Percentiles rank a stretch among this genome's conserved stretches.
These are phyloP conservation scores for Salvia sclarea DNA, from an alignment of 305 asterid species.

Conservation along the genomic window DNA sequence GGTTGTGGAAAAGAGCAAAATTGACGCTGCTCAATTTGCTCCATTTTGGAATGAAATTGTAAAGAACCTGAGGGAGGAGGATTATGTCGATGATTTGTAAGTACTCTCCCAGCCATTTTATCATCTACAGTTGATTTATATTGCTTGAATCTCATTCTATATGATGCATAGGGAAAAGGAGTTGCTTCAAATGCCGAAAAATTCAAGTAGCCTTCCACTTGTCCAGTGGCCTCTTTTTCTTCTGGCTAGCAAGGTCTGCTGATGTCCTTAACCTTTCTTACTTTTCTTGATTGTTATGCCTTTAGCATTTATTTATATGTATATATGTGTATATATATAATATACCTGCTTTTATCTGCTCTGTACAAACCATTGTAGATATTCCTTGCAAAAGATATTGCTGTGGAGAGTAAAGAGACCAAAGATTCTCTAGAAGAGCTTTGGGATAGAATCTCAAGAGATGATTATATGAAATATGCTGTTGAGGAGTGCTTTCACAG, in stretches of 20 bases:
- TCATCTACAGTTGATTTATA: conserved; percentile 19
- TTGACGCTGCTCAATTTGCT: conserved; percentile 83
- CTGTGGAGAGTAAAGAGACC: conserved; percentile 75
- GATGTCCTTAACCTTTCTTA: conserved; percentile 26
- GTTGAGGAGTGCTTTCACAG: conserved; percentile 84
- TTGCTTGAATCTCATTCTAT: conserved; percentile 16
- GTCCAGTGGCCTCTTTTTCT: conserved; percentile 99
- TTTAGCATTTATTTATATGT: conserved; percentile 17
- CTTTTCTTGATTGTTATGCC: conserved; percentile 3
- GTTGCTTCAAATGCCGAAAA: conserved; percentile 89
- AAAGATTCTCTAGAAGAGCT: conserved; percentile 83
- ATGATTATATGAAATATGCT: conserved; percentile 95
- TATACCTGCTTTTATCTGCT: conserved; percentile 18
- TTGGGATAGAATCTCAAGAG: conserved; percentile 92
- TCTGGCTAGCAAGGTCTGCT: conserved; percentile 85
- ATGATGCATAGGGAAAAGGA: conserved; percentile 74
- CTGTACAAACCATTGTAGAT: conserved; percentile 43
- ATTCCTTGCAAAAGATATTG: conserved; percentile 92
- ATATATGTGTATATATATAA: no score
- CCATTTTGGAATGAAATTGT: conserved; percentile 98
- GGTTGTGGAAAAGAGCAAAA: conserved; percentile 64
- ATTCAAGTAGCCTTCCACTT: conserved; percentile 61
- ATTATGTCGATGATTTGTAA: conserved; percentile 75
- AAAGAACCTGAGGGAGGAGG: conserved; percentile 91
- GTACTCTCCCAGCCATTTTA: conserved; percentile 35